Evolutionary conservation across 2,329 filamentous ascomycete genomes (phyloP), one percentile per base, ranked within the genome.

Genomic region (Xylariales sp.): DNA sequence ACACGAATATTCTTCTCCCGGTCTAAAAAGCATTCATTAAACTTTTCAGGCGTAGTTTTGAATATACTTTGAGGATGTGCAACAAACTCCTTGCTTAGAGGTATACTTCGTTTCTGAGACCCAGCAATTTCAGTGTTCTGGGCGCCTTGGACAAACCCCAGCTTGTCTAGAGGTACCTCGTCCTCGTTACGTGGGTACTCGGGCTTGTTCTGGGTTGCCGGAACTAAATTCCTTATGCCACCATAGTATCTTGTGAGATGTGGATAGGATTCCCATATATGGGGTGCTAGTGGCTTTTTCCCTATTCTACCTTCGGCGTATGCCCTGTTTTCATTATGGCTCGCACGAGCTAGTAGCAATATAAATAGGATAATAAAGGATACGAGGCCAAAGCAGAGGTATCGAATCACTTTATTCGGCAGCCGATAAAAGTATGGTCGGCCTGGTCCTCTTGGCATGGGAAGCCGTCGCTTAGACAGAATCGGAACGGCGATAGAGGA

Each of bases 221-320:
- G 80, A 0, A 92, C 87, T 69, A 99, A 77, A 0, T 87, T 91
- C 71, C 90, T 86, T 67, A 99, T 86, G 0, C 96, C 96, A 14
- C 94, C 95, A 78, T 97, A 96, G 78, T 97, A 99, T 70, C 94
- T 87, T 68, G 90, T 91, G 69, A 99, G 80, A 75, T 97, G 97
- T 0, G 90, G 89, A 77, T 97, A 98, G 9, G 86, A 87, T 78
- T 97, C 93, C 94, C 94, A 98, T 5, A 87, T 80, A 0, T 90
- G 88, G 12, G 93, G 92, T 23, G 89, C 87, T 0, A 87, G 80
- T 0, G 88, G 85, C 12, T 85, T 74, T 6, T 75, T 78, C 12
- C 78, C 75, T 5, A 81, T 78, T 57, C 78, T 78, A 65, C 83
- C 85, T 71, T 89, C 89, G 16, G 87, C 86, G 34, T 91, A 82